Evolutionary conservation across 2,329 filamentous ascomycete genomes (phyloP), one percentile per base, ranked within the genome.

Genomic region (Claviceps capensis): DNA sequence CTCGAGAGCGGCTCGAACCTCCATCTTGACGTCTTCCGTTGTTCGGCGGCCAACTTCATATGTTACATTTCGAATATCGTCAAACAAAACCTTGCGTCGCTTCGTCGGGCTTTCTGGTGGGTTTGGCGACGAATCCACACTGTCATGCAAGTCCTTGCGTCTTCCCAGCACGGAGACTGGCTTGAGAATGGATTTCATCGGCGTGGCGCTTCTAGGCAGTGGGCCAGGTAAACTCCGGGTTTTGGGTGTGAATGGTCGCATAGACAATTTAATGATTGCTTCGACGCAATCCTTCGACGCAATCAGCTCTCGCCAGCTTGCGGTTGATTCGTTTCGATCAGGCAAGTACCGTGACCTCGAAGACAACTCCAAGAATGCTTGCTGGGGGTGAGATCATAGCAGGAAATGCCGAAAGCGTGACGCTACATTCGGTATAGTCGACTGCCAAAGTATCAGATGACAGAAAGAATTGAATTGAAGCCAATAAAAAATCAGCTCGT

Each of bases 1-100:
- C 55, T 82, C 78, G 11, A 84, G 68, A 7, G 78, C 76, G 47
- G 70, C 72, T 53, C 70, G 68, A 46, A 82, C 76, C 58, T 79
- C 73, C 23, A 71, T 61, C 61, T 79, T 80, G 52, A 78, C 72
- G 48, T 79, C 74, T 5, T 76, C 74, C 60, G 79, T 71, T 5
- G 73, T 73, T 56, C 76, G 68, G 45, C 67, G 65, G 47, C 73
- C 72, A 30, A 81, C 73, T 58, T 78, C 76, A 64, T 78, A 74
- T 6, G 79, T 73, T 53, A 74, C 69, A 61, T 78, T 80, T 59
- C 75, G 72, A 19, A 75, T 73, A 55, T 81, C 71, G 66, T 81
- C 77, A 56, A 81, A 81, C 47, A 77, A 67, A 48, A 82, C 78
- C 59, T 74, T 79, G 54, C 73, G 74, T 40, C 76, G 72, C 61